Conservation (phyloP, 352 stramenopile species). For the Poterioochromonas sp. region DNA sequence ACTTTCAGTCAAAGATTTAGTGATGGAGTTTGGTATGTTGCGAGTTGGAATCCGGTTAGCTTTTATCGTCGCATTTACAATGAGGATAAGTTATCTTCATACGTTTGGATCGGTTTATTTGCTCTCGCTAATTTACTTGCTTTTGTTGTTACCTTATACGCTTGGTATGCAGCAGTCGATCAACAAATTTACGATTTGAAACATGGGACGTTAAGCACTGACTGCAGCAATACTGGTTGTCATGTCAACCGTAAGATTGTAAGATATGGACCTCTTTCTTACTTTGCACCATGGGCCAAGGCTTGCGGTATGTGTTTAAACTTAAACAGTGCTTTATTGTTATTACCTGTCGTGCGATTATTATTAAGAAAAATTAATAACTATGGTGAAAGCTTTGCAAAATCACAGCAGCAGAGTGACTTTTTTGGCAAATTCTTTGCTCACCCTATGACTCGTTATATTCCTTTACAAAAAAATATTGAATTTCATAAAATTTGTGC, state of each 20-base stretch:
- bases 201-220: constrained; percentile 35
- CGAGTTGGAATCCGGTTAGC: neutral
- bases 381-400: constrained; percentile 23
- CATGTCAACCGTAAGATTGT: constrained; percentile 36
- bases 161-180: constrained; percentile 23
- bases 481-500: constrained; percentile 50
- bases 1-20: neutral
- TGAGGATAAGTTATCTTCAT: constrained; percentile 31
- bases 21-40: neutral
- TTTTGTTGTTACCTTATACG: neutral
- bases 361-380: constrained; percentile 47
- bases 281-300: constrained; percentile 46
- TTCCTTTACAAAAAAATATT: constrained; percentile 47
- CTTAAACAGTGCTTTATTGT: constrained; percentile 47
- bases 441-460: constrained; percentile 39
- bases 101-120: constrained; percentile 31
- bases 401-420: neutral
- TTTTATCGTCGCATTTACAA: constrained; percentile 20
- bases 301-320: constrained; percentile 46
- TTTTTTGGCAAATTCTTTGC: constrained; percentile 32
- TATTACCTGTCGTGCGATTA: constrained; percentile 42
- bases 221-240: constrained; percentile 33
- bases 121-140: neutral
- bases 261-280: constrained; percentile 35
- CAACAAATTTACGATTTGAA: constrained; percentile 5